Conservation (phyloP, 306 rosid genomes). For the Quercus mongolica region DNA sequence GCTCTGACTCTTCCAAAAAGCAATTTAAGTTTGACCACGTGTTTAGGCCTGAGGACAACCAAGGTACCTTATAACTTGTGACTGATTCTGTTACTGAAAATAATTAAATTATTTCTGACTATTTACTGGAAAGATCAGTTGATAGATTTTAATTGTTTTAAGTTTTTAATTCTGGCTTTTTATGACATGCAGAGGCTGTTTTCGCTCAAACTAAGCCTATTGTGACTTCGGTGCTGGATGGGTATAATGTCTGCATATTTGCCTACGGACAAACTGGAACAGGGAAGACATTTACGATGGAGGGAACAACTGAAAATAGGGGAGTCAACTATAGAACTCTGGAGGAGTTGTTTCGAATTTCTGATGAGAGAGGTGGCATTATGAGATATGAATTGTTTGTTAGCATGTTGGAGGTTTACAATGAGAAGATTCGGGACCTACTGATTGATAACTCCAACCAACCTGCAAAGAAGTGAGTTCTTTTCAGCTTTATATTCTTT, state of each 20-base stretch:
- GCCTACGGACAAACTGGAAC: slow-evolving; percentile 99
- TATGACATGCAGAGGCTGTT: slow-evolving; percentile 61
- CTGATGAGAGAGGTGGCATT: slow-evolving; percentile 63
- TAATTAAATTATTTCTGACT: not conserved
- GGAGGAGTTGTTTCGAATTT: slow-evolving; percentile 67
- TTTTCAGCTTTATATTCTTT: not conserved
- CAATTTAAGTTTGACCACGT: slow-evolving; percentile 85
- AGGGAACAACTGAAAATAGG: slow-evolving; percentile 81
- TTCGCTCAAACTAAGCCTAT: slow-evolving; percentile 79
- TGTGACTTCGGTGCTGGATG: slow-evolving; percentile 91
- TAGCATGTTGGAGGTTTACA: slow-evolving; percentile 96
- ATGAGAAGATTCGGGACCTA: slow-evolving; percentile 90
- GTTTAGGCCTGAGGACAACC: slow-evolving; percentile 76
- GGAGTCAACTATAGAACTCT: slow-evolving; percentile 96
- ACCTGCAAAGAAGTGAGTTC: slow-evolving; percentile 76
- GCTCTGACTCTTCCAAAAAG: slow-evolving; percentile 87
- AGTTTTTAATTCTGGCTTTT: slow-evolving; percentile 8
- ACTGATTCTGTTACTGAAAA: slow-evolving; percentile 1
- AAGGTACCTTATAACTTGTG: slow-evolving; percentile 49
- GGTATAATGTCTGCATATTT: slow-evolving; percentile 89
- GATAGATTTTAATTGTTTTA: not conserved
- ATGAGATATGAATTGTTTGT: slow-evolving; percentile 77
- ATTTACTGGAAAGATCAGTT: not conserved
- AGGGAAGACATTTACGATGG: slow-evolving; percentile 98
- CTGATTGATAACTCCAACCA: slow-evolving; percentile 72